Evolutionary conservation across 805 yeast genomes (phyloP), one percentile per base, ranked within the genome.

Genomic region (Zygosaccharomyces gambellarensis): DNA sequence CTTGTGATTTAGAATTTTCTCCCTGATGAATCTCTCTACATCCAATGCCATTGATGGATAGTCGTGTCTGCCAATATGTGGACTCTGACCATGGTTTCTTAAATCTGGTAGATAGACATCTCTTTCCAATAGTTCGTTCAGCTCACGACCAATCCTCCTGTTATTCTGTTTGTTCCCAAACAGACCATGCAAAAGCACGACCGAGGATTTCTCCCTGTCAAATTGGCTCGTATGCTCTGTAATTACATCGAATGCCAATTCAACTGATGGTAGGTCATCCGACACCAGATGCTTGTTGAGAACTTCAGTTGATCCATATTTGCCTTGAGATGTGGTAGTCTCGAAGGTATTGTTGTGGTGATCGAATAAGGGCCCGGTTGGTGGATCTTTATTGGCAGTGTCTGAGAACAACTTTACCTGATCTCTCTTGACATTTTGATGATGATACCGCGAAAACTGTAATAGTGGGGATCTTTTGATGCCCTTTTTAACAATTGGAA

Each of bases 71-170:
- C 66, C 61, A n/a, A 60, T 63, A 58, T 86, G 95, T 1, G 97
- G 97, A 1, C 96, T 87, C n/a, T 77, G 81, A 1, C 99, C 99
- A 64, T 90, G 97, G 67, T 94, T 90, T 52, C 99, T 73, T 50
- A 90, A 72, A 64, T 92, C 98, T 14, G 85, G 61, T 55, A 87
- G 78, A 61, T 77, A 84, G 3, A 85, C 81, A 52, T 83, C 82
- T 40, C 89, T 68, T 23, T 71, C 64, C 50, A 85, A 61, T 10
- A 61, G 55, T 19, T 65, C 66, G 12, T 80, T 76, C 30, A 85
- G 64, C 46, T 73, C 75, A 59, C 79, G 80, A 8, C 89, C 87
- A n/a, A 90, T 87, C 0, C 88, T 73, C 50, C 96, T 71, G 60
- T 87, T 88, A 66, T 90, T 92, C n/a, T 78, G 59, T 57, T 80